Conservation (phyloP, 352 stramenopile genomes). For the Pythium rishiriense region DNA sequence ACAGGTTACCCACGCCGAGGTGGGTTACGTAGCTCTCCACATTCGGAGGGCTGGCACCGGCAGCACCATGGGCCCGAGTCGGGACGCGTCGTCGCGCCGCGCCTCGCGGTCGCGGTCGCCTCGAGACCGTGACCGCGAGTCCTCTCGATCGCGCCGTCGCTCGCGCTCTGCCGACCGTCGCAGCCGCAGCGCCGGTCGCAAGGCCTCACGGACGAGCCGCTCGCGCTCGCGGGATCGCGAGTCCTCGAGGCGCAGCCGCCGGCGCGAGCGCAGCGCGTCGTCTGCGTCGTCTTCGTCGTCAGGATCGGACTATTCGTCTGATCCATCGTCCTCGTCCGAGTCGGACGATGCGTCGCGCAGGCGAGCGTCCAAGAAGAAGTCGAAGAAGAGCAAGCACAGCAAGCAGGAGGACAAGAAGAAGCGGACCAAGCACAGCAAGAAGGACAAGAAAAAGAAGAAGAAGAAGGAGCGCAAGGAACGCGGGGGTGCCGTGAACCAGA, state of each 20-base stretch:
- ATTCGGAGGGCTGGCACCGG: too few relatives aligned
- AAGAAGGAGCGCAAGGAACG: slow-evolving; percentile 26
- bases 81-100: slow-evolving; percentile 13
- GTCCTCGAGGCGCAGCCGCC: slow-evolving; percentile 21
- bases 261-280: slow-evolving; percentile 33
- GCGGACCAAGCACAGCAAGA: slow-evolving; percentile 26
- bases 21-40: too few relatives aligned
- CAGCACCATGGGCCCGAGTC: neutral
- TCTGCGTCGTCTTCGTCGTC: slow-evolving; percentile 40
- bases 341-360: slow-evolving; percentile 29
- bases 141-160: slow-evolving; percentile 24
- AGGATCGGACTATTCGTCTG: slow-evolving; percentile 17
- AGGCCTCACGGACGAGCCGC: slow-evolving; percentile 1
- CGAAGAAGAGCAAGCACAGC: slow-evolving; percentile 30
- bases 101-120: slow-evolving; percentile 6
- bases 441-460: slow-evolving; percentile 29
- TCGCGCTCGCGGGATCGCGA: slow-evolving; percentile 24
- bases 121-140: slow-evolving; percentile 1
- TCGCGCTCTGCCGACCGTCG: slow-evolving; percentile 14
- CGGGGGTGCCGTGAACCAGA: slow-evolving; percentile 75
- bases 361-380: slow-evolving; percentile 27
- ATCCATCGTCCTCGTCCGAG: slow-evolving; percentile 19
- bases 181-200: neutral
- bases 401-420: slow-evolving; percentile 35
- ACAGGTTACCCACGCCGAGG: too few relatives aligned